These are phyloP conservation scores for Pichia sp. DNA, from an alignment of 1,139 yeast genomes.

Conservation along the genomic window DNA sequence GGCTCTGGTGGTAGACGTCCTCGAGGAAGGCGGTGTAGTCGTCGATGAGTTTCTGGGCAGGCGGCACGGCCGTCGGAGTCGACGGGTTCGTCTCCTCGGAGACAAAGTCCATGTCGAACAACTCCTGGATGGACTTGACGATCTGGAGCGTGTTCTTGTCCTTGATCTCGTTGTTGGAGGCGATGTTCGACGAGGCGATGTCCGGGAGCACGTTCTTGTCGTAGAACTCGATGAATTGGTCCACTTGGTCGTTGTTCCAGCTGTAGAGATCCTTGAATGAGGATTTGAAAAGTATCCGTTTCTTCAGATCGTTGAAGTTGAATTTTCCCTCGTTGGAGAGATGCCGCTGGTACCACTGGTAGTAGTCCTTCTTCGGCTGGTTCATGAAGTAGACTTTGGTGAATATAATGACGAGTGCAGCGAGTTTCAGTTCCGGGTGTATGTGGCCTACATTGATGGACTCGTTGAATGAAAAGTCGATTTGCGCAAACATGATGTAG, in stretches of 20 bases:
- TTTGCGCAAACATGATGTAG: constrained; percentile 12
- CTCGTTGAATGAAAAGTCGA: constrained; percentile 14
- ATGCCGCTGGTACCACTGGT: constrained; percentile 20
- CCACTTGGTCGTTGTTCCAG: constrained; percentile 42
- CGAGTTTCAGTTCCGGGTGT: constrained; percentile 30
- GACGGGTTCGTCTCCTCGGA: not conserved
- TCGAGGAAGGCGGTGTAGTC: not conserved
- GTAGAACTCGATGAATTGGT: constrained; percentile 43
- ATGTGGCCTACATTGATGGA: constrained; percentile 4
- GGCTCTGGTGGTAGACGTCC: not conserved
- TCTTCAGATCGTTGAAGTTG: constrained; percentile 30
- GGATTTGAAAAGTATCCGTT: constrained; percentile 25
- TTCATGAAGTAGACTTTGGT: constrained; percentile 34
- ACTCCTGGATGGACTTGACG: constrained; percentile 13
- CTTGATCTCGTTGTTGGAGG: constrained; percentile 11
- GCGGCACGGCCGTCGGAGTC: no score
- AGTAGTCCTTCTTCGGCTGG: constrained; percentile 14
- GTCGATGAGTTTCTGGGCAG: no score
- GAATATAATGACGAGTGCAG: constrained; percentile 20
- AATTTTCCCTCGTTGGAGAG: not conserved
- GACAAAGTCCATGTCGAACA: constrained; percentile 12
- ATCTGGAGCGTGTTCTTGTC: constrained; percentile 9
- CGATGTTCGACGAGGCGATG: constrained; percentile 21
- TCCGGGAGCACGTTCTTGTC: constrained; percentile 33
- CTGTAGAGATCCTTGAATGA: constrained; percentile 32